A percentile compares a stretch with the other conserved stretches of the same genome.
Evolutionary conservation across 2,329 filamentous ascomycete genomes (phyloP).

Genomic region (Cercospora berteroae): DNA sequence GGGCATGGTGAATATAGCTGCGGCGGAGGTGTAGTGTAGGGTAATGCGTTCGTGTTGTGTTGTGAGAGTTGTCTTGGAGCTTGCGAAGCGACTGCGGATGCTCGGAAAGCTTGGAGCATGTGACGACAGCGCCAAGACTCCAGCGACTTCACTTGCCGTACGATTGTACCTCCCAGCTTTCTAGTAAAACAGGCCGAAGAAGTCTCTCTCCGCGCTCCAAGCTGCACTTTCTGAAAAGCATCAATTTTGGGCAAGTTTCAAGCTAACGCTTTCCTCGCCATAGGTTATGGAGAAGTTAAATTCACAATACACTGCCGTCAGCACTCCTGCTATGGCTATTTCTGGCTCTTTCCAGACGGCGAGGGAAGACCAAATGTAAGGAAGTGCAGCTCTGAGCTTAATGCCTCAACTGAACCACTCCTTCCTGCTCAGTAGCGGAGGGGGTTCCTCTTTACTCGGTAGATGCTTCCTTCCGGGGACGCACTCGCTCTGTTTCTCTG

Average conservation of each 20-base stretch:
- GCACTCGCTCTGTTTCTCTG: not conserved
- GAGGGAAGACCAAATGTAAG: not conserved
- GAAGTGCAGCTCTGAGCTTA: not conserved
- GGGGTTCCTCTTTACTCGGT: no score
- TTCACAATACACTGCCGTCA: not conserved
- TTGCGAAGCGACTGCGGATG: not conserved
- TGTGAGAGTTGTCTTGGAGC: not conserved
- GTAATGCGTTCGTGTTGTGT: not conserved
- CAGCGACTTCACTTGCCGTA: not conserved
- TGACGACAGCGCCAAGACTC: slow-evolving; percentile 8
- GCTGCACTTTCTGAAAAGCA: not conserved
- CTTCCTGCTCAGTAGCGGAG: not conserved
- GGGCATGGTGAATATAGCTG: slow-evolving; percentile 22
- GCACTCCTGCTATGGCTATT: not conserved
- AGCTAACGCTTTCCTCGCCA: not conserved
- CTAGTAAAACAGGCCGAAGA: not conserved
- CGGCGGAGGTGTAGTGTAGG: not conserved
- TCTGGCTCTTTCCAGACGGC: not conserved
- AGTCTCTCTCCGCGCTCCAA: not conserved
- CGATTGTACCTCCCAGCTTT: not conserved
- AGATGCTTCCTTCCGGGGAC: no score
- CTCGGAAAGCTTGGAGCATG: slow-evolving; percentile 7
- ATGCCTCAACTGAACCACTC: not conserved
- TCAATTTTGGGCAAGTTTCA: not conserved
- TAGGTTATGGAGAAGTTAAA: not conserved